Evolutionary conservation across 169 alveolate genomes (phyloP), one percentile per base, ranked within the genome.

Genomic region (Plasmodium malariae): DNA sequence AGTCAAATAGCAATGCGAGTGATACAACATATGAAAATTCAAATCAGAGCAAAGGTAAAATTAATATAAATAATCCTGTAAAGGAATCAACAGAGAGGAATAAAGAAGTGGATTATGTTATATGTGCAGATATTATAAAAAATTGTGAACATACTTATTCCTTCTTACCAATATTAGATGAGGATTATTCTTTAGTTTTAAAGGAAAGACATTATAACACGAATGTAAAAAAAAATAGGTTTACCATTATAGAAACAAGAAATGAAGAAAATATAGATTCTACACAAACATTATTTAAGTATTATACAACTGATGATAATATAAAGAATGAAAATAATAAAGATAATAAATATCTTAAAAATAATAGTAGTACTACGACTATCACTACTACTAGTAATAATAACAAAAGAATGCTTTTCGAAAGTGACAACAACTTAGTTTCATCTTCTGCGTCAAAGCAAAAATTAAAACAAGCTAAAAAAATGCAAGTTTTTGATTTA

Each of bases 251-350:
- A 54, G 90, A 80, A 80, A 80, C 90, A 32, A 48, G 90, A 70
- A 80, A 80, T 80, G 90, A 80, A 67, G 90, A 80, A 34, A 28
- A 80, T 80, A 63, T 80, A 32, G 90, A 80, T 63, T 63, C 90
- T 21, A 26, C 90, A n/a, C 90, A 80, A 4, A 80, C 90, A 5
- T 54, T 80, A 40, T 80, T 80, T 65, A 80, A 80, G 65, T 80
- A 80, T 69, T 80, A 80, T 59, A 80, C 78, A 12, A 32, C 80
- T 49, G 73, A 30, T 48, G 90, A 80, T 19, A 24, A 65, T 14
- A 2, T n/a, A 21, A 26, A 49, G 0, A 80, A 80, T 19, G 45
- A 24, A 9, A 49, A 37, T 59, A 43, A 43, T 14, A 55, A 69
- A n/a, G 48, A 34, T 6, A 80, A 59, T 32, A 51, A 51, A 1